Evolutionary conservation across 495 filamentous ascomycete species (phyloP), one percentile per base, ranked within the genome.

Genomic region (Aspergillus cristatus): DNA sequence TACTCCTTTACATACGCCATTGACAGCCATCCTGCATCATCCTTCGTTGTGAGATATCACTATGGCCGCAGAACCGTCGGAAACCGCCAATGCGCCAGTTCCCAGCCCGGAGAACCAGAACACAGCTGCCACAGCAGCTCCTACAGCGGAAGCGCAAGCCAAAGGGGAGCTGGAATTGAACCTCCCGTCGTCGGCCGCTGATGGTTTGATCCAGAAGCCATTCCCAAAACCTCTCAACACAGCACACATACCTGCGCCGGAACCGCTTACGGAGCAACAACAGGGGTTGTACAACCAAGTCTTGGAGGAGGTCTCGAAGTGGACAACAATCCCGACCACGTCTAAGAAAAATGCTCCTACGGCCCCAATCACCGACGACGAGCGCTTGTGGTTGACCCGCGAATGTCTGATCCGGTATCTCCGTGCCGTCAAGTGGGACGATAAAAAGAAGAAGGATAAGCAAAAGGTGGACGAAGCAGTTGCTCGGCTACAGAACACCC

Each of bases 391-490:
- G 77, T 71, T 97, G 38, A 95, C 87, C 12, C 76, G 78, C 33
- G 91, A 97, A 53, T 97, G 90, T 57, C 71, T 97, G 1, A 70
- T 97, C 10, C 84, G 91, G 48, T 98, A 91, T 54, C 75, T 98
- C 29, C 82, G 91, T 41, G 91, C 91, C 2, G 83, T 84, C 18
- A 97, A 95, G 58, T 97, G 91, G 91, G 72, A 81, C 47, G n/a
- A n/a, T n/a, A n/a, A n/a, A n/a, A n/a, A n/a, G n/a, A n/a, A n/a
- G n/a, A n/a, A n/a, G n/a, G n/a, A n/a, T n/a, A n/a, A n/a, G n/a
- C n/a, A n/a, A n/a, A n/a, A n/a, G n/a, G 63, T 78, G 16, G 57
- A 75, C 28, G 79, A 87, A 14, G 79, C 89, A n/a, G 70, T 78
- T 47, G 81, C 79, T 45, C 81, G 91, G 1, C 55, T 98, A 12